These are phyloP conservation scores for Cercospora sojina DNA, from an alignment of 2,329 filamentous ascomycete species.

Conservation along the genomic window DNA sequence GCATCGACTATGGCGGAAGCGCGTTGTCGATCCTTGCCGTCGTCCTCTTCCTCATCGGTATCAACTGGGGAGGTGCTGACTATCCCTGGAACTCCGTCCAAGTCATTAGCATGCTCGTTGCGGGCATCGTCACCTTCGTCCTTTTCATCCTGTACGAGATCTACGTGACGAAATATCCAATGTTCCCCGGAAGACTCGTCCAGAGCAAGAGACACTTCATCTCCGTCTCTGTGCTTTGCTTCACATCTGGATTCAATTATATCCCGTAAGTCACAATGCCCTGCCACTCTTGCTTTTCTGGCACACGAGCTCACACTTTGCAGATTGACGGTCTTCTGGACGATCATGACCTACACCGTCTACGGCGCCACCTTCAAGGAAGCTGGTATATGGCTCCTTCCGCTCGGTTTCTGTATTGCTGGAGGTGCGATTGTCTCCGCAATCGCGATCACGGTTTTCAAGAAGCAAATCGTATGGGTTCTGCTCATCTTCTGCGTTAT, in stretches of 20 bases:
- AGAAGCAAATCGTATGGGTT: constrained; percentile 58
- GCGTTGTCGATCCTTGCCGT: constrained; percentile 56
- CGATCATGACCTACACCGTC: constrained; percentile 61
- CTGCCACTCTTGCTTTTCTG: not conserved
- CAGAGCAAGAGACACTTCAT: constrained; percentile 32
- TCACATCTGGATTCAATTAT: constrained; percentile 38
- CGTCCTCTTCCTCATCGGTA: constrained; percentile 64
- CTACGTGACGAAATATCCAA: constrained; percentile 39
- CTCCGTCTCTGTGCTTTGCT: constrained; percentile 20
- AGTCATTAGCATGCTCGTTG: constrained; percentile 45
- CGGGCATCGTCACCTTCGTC: constrained; percentile 41
- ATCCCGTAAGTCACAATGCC: constrained; percentile 17
- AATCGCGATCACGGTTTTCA: constrained; percentile 56
- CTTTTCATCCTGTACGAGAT: constrained; percentile 44
- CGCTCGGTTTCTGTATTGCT: constrained; percentile 63
- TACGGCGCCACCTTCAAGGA: constrained; percentile 46
- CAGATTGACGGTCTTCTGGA: constrained; percentile 56
- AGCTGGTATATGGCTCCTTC: constrained; percentile 61
- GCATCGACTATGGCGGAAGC: constrained; percentile 54
- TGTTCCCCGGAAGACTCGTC: constrained; percentile 32
- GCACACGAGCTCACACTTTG: not conserved
- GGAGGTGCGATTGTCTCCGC: constrained; percentile 59
- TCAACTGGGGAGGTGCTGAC: constrained; percentile 56
- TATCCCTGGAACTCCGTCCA: constrained; percentile 39
- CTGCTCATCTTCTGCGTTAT: constrained; percentile 60